Conservation (phyloP, 2,329 filamentous ascomycete genomes). For the Sarocladium oryzae region DNA sequence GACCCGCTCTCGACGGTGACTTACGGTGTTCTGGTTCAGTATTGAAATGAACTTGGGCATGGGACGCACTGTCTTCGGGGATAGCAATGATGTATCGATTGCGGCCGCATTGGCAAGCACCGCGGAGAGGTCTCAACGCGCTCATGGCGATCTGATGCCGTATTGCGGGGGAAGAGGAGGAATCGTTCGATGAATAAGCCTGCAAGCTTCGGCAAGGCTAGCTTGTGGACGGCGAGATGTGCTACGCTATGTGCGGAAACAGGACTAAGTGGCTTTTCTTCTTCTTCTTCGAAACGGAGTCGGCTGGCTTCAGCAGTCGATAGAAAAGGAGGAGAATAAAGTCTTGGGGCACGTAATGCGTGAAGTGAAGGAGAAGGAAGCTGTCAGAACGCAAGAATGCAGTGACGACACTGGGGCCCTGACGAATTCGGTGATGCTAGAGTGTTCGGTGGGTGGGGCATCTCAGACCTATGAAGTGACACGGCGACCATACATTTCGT, state of each 20-base stretch:
- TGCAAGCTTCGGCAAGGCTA: not conserved
- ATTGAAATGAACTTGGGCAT: conserved; percentile 69
- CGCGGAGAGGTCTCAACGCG: conserved; percentile 52
- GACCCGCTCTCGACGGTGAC: conserved; percentile 26
- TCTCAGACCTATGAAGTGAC: conserved; percentile 7
- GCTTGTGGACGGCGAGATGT: not conserved
- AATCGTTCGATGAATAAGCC: not conserved
- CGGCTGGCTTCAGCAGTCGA: too few species aligned
- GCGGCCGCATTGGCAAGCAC: conserved; percentile 78
- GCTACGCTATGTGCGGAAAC: too few species aligned
- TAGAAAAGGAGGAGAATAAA: too few species aligned
- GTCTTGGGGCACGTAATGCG: too few species aligned
- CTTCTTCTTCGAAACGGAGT: too few species aligned
- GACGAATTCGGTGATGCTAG: conserved; percentile 9
- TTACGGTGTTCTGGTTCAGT: conserved; percentile 64
- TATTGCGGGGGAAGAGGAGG: not conserved
- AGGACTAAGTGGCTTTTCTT: too few species aligned
- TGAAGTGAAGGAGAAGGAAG: not conserved
- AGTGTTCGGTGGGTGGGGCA: conserved; percentile 8
- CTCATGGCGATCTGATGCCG: conserved; percentile 32
- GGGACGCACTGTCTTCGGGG: conserved; percentile 49
- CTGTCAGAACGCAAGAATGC: not conserved
- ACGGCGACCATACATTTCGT: conserved; percentile 1
- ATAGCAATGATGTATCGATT: conserved; percentile 74
- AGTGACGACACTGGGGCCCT: conserved; percentile 6